Evolutionary conservation across 352 stramenopile genomes (phyloP).

Genomic region (Globisporangium polare): DNA sequence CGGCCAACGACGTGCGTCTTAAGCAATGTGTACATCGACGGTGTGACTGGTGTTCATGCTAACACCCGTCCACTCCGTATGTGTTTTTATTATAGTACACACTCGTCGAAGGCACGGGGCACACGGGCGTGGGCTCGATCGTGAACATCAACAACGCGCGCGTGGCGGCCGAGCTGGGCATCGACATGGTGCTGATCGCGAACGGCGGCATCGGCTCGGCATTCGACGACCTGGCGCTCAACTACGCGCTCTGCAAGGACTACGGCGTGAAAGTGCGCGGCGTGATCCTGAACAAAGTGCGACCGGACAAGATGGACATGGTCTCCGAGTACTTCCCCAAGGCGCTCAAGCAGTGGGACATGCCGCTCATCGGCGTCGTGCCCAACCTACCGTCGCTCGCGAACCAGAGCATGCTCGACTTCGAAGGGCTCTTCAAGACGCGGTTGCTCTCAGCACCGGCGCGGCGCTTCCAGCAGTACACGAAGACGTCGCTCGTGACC

Average conservation of each 20-base stretch:
- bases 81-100: slow-evolving; percentile 44
- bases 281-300: slow-evolving; percentile 97
- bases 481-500: slow-evolving; percentile 77
- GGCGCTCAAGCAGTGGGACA: slow-evolving; percentile 70
- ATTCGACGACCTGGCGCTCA: slow-evolving; percentile 93
- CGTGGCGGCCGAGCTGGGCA: slow-evolving; percentile 88
- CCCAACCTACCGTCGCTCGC: slow-evolving; percentile 75
- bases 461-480: slow-evolving; percentile 76
- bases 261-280: slow-evolving; percentile 91
- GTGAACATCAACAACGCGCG: slow-evolving; percentile 96
- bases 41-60: slow-evolving; percentile 2
- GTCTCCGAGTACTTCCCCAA: slow-evolving; percentile 86
- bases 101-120: slow-evolving; percentile 82
- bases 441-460: slow-evolving; percentile 45
- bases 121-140: slow-evolving; percentile 96
- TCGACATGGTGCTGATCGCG: slow-evolving; percentile 93
- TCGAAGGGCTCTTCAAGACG: slow-evolving; percentile 84
- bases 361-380: slow-evolving; percentile 82
- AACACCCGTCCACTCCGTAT: not conserved
- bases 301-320: slow-evolving; percentile 76
- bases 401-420: slow-evolving; percentile 85
- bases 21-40: not conserved
- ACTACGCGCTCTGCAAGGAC: slow-evolving; percentile 91
- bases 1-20: slow-evolving; percentile 46
- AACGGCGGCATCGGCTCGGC: slow-evolving; percentile 95